These are phyloP conservation scores for Phytophthora podocarpi DNA, from an alignment of 352 stramenopile genomes.

Conservation along the genomic window DNA sequence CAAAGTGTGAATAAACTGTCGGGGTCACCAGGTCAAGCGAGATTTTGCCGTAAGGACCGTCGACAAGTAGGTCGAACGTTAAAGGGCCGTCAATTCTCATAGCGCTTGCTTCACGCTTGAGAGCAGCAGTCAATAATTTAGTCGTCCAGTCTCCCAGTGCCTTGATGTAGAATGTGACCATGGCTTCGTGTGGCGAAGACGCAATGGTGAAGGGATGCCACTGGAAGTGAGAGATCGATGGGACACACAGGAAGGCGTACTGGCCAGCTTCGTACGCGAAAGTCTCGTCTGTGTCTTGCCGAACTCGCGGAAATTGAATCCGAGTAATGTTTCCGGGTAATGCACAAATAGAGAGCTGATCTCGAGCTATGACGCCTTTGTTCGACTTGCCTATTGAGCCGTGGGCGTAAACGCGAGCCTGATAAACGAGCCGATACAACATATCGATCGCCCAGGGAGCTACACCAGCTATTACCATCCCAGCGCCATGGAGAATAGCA, in stretches of 20 bases:
- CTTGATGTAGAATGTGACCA: constrained; percentile 74
- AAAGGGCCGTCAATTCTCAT: constrained; percentile 32
- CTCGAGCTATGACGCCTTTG: constrained; percentile 32
- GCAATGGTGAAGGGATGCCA: constrained; percentile 93
- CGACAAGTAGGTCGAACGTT: constrained; percentile 45
- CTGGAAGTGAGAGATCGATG: constrained; percentile 59
- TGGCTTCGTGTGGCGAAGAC: constrained; percentile 69
- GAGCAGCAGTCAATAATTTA: constrained; percentile 44
- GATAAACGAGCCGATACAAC: constrained; percentile 44
- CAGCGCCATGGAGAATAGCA: constrained; percentile 47
- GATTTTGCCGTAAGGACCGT: constrained; percentile 55
- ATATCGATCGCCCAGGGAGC: constrained; percentile 44
- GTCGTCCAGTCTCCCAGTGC: constrained; percentile 69
- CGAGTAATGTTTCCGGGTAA: constrained; percentile 44
- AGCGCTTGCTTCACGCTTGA: constrained; percentile 39
- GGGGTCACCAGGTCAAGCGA: constrained; percentile 46
- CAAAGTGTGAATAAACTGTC: constrained; percentile 54
- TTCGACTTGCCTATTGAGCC: constrained; percentile 17
- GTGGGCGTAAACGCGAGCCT: constrained; percentile 27
- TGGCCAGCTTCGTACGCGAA: constrained; percentile 57
- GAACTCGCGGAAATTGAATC: constrained; percentile 53
- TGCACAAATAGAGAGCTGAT: constrained; percentile 37
- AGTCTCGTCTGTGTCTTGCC: constrained; percentile 37
- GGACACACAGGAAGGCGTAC: constrained; percentile 88
- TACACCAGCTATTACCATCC: constrained; percentile 38